Base-by-base conservation (phyloP, 495 filamentous ascomycete genomes). In the Neurospora terricola region DNA sequence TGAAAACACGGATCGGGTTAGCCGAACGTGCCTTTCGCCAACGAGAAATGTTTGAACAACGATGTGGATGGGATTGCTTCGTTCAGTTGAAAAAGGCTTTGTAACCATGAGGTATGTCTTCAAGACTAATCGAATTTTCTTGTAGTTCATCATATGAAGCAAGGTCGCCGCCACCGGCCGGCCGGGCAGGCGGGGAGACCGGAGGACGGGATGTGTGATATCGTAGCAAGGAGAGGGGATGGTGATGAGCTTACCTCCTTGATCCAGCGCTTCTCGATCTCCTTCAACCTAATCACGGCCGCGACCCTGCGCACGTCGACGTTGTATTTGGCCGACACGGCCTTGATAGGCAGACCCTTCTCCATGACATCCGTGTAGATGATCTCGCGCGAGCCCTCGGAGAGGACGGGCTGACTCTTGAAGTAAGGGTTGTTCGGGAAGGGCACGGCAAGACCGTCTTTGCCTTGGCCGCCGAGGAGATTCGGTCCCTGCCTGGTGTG, bases 61-160 rank as follows among this genome's bases (percentile, higher is more conserved):
- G 48, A 48, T 11, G 40, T 59, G 72, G 70, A 38, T 59, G 74
- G 43, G 30, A 69, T 18, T 70, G 42, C 16, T 36, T 70, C 5
- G 18, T 23, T 48, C 23, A 48, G n/a, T 27, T 48, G 11, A 39
- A 73, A 43, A 54, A 68, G 69, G 71, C 72, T 71, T 86, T 90
- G 82, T 94, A 93, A 93, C 89, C 91, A 94, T 89, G 82, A 78
- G 84, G 75, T 84, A 76, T 89, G 93, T 98, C 95, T 97, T 98
- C 86, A 95, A 98, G 95, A 98, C 95, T 97, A 97, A 99, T 98
- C 95, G 94, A 90, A 89, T 87, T 88, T 87, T 88, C 85, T 93
- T 91, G 90, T 91, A 91, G 91, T 76, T 85, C 86, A 89, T 86
- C 84, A 87, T 84, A 69, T 66, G 71, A 80, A 72, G 38, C 73